These are phyloP conservation scores for Chaetomium globosum DNA, from an alignment of 2,329 filamentous ascomycete genomes.

Conservation along the genomic window DNA sequence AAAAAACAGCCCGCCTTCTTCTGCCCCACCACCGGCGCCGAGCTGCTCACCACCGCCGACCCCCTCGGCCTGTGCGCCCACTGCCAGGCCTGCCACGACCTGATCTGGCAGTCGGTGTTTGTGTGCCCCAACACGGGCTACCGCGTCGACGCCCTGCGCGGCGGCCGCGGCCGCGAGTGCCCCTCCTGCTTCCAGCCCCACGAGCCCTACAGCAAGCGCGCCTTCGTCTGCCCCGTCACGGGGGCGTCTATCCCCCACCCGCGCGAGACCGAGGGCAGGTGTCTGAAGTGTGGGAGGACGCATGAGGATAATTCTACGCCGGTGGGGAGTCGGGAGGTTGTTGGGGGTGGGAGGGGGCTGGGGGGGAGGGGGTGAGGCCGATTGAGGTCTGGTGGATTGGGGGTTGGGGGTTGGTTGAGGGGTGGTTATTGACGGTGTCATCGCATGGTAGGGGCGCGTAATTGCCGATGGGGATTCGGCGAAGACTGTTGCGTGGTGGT, in stretches of 20 bases:
- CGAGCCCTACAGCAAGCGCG: conserved; percentile 35
- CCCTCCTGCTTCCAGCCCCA: conserved; percentile 37
- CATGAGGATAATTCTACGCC: conserved; percentile 37
- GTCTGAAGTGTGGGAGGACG: conserved; percentile 32
- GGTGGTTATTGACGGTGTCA: no score
- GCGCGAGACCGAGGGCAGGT: conserved; percentile 34
- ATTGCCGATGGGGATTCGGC: not conserved
- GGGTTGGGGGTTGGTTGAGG: not conserved
- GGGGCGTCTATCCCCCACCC: conserved; percentile 36
- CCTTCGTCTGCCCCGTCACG: conserved; percentile 37
- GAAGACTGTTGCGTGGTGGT: no score
- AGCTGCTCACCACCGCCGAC: conserved; percentile 20
- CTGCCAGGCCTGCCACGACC: conserved; percentile 36
- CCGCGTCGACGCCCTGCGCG: conserved; percentile 32
- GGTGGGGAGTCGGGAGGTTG: conserved; percentile 29
- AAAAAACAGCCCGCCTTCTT: conserved; percentile 30
- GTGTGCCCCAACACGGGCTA: conserved; percentile 38
- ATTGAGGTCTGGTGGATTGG: not conserved
- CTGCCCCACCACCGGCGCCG: conserved; percentile 35
- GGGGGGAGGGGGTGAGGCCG: not conserved
- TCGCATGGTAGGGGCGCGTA: not conserved
- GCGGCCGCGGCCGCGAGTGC: conserved; percentile 34
- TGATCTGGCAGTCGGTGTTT: conserved; percentile 37
- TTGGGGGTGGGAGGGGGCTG: not conserved
- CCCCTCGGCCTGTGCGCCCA: conserved; percentile 34